phyloP scores from a whole-genome alignment of 1,139 yeast species.

The Blastobotrys capitulatus region DNA sequence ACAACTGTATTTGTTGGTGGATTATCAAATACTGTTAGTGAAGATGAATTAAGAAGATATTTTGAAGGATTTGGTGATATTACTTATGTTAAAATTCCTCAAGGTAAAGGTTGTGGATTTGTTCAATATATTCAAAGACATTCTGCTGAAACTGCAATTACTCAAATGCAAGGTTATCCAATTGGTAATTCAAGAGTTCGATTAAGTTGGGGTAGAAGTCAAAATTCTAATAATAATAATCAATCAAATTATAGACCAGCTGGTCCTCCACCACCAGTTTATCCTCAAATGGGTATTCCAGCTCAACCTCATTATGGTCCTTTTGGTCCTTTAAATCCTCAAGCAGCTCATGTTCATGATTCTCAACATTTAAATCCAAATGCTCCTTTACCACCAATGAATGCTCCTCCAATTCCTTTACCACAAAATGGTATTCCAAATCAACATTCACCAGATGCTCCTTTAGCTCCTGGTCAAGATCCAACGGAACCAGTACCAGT shows the following conservation, averaged over 20 bases:
- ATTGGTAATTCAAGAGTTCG: slow-evolving; percentile 83
- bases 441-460: slow-evolving; percentile 21
- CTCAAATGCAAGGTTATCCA: slow-evolving; percentile 88
- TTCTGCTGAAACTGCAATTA: slow-evolving; percentile 85
- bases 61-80: slow-evolving; percentile 85
- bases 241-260: slow-evolving; percentile 29
- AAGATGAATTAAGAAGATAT: slow-evolving; percentile 64
- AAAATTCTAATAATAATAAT: slow-evolving; percentile 21
- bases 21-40: slow-evolving; percentile 66
- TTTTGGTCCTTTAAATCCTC: slow-evolving; percentile 37
- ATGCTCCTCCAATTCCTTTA: slow-evolving; percentile 14
- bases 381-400: slow-evolving; percentile 16
- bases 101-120: slow-evolving; percentile 92
- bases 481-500: slow-evolving; percentile 37
- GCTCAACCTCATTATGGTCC: slow-evolving; percentile 32
- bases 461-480: slow-evolving; percentile 28
- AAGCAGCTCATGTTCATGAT: slow-evolving; percentile 30
- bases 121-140: slow-evolving; percentile 74
- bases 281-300: slow-evolving; percentile 22
- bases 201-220: slow-evolving; percentile 80
- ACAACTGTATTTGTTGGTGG: slow-evolving; percentile 97
- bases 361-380: slow-evolving; percentile 11
- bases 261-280: slow-evolving; percentile 33
- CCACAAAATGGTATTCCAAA: slow-evolving; percentile 18
- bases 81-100: slow-evolving; percentile 80